Conservation (phyloP, 768 basidiomycete species). For the Mrakia blollopis region DNA sequence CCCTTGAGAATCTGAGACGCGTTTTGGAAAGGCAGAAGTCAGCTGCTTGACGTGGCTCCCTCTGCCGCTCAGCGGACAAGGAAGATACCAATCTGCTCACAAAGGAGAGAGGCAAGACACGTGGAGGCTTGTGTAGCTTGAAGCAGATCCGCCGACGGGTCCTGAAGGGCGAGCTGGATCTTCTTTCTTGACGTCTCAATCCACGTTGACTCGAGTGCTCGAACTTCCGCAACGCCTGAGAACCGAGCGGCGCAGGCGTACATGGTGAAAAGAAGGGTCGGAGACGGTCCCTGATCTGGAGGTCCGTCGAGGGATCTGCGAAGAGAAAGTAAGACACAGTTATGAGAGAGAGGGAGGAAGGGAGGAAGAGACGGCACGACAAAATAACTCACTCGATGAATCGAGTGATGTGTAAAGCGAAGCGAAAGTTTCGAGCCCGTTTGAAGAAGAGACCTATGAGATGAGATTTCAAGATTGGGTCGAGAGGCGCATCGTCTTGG, state of each 20-base stretch:
- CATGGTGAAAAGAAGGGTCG: background rate
- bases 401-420: background rate
- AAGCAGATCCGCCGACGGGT: background rate
- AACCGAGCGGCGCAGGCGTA: background rate
- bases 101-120: background rate
- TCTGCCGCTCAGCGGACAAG: background rate
- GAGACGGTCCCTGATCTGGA: background rate
- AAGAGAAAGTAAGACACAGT: too few species aligned
- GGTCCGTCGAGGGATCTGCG: background rate
- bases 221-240: background rate
- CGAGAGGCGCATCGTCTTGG: background rate
- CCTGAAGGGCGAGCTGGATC: background rate
- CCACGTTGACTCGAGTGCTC: background rate
- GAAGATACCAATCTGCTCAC: background rate
- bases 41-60: background rate
- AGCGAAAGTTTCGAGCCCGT: background rate
- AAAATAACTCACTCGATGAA: background rate
- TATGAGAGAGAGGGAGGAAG: background rate
- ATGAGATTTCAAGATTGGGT: background rate
- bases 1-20: too few species aligned
- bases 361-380: background rate
- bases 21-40: background rate
- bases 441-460: background rate
- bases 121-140: background rate
- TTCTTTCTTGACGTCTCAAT: background rate